Percentiles rank a stretch among this genome's conserved stretches.
Conservation (phyloP, 1,284 basidiomycete species). For the Peniophora sp. region DNA sequence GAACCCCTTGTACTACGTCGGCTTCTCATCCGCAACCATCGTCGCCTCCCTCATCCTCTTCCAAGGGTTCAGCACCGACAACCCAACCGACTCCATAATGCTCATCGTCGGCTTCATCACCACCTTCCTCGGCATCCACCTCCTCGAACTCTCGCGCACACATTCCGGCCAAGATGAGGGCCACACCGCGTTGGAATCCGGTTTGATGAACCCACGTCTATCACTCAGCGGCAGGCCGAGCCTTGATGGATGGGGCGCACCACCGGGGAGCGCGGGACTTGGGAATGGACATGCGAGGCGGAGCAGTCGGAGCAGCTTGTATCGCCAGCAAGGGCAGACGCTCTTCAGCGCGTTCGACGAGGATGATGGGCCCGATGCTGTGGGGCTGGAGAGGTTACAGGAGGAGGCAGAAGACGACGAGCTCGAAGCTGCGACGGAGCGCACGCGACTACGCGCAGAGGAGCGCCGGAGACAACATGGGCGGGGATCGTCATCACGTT, state of each 20-base stretch:
- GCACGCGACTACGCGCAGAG: conserved; percentile 24
- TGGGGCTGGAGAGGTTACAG: conserved; percentile 20
- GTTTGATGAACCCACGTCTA: conserved; percentile 69
- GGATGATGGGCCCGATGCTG: conserved; percentile 19
- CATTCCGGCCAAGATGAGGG: conserved; percentile 34
- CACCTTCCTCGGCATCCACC: conserved; percentile 89
- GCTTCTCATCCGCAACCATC: conserved; percentile 95
- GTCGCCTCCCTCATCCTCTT: conserved; percentile 94
- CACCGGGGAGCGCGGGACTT: conserved; percentile 14
- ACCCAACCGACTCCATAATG: conserved; percentile 75
- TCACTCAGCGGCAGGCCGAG: conserved; percentile 64
- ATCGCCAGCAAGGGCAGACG: conserved; percentile 50
- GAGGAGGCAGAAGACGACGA: conserved; percentile 27
- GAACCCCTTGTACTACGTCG: conserved; percentile 98
- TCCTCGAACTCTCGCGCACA: conserved; percentile 77
- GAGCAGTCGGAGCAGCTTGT: conserved; percentile 44
- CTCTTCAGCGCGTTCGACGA: conserved; percentile 60
- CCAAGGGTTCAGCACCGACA: conserved; percentile 92
- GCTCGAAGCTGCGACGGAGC: conserved; percentile 26
- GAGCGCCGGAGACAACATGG: conserved; percentile 7
- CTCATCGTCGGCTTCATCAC: conserved; percentile 83
- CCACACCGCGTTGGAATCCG: conserved; percentile 58
- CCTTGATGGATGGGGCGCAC: conserved; percentile 60
- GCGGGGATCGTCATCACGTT: conserved; percentile 4
- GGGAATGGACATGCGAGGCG: conserved; percentile 34